These are phyloP conservation scores for Hibiscus mutabilis DNA, from an alignment of 345 rosid species.

Conservation along the genomic window DNA sequence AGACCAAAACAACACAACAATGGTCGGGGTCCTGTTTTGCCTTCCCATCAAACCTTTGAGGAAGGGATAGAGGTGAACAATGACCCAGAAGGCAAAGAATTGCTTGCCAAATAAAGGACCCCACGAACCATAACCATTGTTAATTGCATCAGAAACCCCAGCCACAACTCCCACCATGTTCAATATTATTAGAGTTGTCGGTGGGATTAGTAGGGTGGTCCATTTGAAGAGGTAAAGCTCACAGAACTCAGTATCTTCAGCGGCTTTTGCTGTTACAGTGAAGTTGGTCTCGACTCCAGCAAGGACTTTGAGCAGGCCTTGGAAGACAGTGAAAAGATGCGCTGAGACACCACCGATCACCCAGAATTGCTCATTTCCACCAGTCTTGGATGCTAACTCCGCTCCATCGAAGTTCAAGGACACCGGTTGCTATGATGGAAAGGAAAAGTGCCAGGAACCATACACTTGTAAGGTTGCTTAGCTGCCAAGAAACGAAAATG, in stretches of 20 bases:
- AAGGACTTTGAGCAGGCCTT: slow-evolving; percentile 95
- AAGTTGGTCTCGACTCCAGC: slow-evolving; percentile 92
- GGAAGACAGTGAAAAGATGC: slow-evolving; percentile 90
- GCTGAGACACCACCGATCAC: slow-evolving; percentile 97
- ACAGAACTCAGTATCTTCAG: slow-evolving; percentile 68
- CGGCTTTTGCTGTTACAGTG: slow-evolving; percentile 87
- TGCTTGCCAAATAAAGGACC: slow-evolving; percentile 90
- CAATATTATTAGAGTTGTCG: slow-evolving; percentile 83
- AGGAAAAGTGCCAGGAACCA: slow-evolving; percentile 91
- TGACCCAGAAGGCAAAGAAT: slow-evolving; percentile 87
- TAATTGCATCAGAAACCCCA: slow-evolving; percentile 80
- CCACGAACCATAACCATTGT: slow-evolving; percentile 89
- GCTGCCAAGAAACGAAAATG: slow-evolving; percentile 30
- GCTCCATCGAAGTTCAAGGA: slow-evolving; percentile 92
- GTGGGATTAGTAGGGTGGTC: slow-evolving; percentile 95
- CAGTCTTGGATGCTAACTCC: slow-evolving; percentile 76
- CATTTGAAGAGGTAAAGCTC: slow-evolving; percentile 95
- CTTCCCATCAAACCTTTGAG: slow-evolving; percentile 92
- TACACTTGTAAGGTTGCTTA: slow-evolving; percentile 69
- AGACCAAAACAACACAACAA: no score
- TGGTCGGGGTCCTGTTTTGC: no score
- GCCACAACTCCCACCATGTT: slow-evolving; percentile 94
- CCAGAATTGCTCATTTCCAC: slow-evolving; percentile 98
- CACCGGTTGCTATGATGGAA: slow-evolving; percentile 77
- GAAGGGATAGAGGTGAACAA: slow-evolving; percentile 91